These are phyloP conservation scores for Backusella australiensis DNA, from an alignment of 192 early-diverging fungal genomes.

Conservation along the genomic window DNA sequence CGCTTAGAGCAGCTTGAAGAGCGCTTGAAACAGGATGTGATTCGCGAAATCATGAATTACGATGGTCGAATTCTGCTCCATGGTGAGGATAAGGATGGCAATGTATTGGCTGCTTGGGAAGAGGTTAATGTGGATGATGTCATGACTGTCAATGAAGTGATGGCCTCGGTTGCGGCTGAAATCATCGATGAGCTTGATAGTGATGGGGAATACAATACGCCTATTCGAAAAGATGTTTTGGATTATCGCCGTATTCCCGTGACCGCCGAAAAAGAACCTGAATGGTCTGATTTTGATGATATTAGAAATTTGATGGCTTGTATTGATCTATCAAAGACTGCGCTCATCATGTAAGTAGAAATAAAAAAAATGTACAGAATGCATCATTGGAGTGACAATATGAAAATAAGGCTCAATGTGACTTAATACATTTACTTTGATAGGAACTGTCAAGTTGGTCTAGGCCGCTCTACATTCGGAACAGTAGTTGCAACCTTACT, in stretches of 20 bases:
- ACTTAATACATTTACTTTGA: neutral
- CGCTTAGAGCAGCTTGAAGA: slow-evolving; percentile 55
- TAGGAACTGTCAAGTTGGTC: slow-evolving; percentile 61
- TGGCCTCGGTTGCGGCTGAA: slow-evolving; percentile 40
- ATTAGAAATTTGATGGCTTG: slow-evolving; percentile 43
- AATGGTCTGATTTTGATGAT: slow-evolving; percentile 53
- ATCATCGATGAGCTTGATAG: slow-evolving; percentile 6
- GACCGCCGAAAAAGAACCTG: slow-evolving; percentile 59
- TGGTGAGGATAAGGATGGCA: slow-evolving; percentile 43
- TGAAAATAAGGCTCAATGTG: neutral
- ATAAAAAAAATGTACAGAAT: neutral
- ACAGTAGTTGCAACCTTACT: slow-evolving; percentile 37
- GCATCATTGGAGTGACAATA: no score
- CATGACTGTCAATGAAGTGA: slow-evolving; percentile 49
- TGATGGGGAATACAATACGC: neutral
- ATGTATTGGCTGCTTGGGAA: slow-evolving; percentile 56
- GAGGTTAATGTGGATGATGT: slow-evolving; percentile 53
- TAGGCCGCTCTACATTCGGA: slow-evolving; percentile 58
- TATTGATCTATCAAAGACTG: slow-evolving; percentile 38
- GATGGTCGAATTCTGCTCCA: slow-evolving; percentile 55
- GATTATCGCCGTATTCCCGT: slow-evolving; percentile 57
- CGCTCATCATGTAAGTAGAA: slow-evolving; percentile 47
- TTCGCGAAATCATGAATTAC: slow-evolving; percentile 45
- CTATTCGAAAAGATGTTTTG: slow-evolving; percentile 3
- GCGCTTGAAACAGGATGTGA: slow-evolving; percentile 55